Base-by-base conservation (phyloP, 345 rosid genomes). In the Geranium brycei region DNA sequence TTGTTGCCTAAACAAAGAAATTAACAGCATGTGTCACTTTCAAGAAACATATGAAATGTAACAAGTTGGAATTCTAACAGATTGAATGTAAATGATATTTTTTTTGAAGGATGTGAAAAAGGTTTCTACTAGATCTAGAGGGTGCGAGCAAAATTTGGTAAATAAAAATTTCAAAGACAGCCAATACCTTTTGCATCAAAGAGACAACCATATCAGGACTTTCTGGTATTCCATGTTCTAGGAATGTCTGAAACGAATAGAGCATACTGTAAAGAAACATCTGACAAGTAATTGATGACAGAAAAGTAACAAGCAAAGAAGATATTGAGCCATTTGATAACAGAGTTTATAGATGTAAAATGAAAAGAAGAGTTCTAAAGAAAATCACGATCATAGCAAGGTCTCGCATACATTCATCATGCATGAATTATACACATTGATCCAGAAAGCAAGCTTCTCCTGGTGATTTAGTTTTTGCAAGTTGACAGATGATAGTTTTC, bases 381-480 rank as follows among this genome's bases (percentile, higher is more conserved):
- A 16, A 10, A 40, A 10, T 66, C 58, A 19, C 11, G 47, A 47
- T 64, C 40, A 17, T 57, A 17, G 60, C 69, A 18, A 47, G 17
- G 51, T 51, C 31, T 66, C 59, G 62, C 86, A 11, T 78, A 86
- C 98, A 78, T 89, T 88, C 95, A 91, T 84, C 91, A 85, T 82
- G 84, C 92, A 91, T 59, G 92, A 79, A 62, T 89, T 91, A 76
- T 91, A 91, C 56, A 81, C 75, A 74, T 89, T 91, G 67, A 91
- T 85, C 98, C 98, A 87, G 81, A 91, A 91, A 2, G 96, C 96
- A 65, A 89, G 87, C 76, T 87, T 91, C 83, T 87, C 91, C 66
- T 89, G 96, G 69, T 87, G 92, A 59, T 66, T 85, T 66, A 85
- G 85, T 65, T 79, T 79, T 70, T 75, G 69, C 67, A 91, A 72